Evolutionary conservation across 495 filamentous ascomycete species (phyloP).

Genomic region (Hapsidospora chrysogenum): DNA sequence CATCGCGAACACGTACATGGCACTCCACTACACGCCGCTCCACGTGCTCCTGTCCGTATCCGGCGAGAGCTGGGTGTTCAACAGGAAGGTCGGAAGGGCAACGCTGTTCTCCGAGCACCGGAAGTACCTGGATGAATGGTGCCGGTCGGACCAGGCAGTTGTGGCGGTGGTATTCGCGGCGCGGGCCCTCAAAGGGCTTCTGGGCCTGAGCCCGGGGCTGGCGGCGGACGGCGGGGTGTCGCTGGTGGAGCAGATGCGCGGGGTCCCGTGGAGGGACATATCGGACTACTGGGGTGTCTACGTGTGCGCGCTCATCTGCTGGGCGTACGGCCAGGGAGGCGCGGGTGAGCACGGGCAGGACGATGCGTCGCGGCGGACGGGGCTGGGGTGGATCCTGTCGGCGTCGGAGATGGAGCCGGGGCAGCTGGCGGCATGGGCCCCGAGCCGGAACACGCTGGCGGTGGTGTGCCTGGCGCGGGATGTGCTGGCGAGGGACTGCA

Average conservation of each 20-base stretch:
- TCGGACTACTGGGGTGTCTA: slow-evolving; percentile 32
- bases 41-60: slow-evolving; percentile 28
- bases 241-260: slow-evolving; percentile 3
- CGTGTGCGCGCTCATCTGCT: slow-evolving; percentile 29
- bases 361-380: slow-evolving; percentile 24
- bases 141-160: slow-evolving; percentile 7
- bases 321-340: slow-evolving; percentile 31
- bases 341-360: slow-evolving; percentile 10
- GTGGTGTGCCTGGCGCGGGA: slow-evolving; percentile 22
- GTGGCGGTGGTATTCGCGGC: slow-evolving; percentile 15
- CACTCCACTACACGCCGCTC: slow-evolving; percentile 29
- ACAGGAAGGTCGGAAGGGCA: slow-evolving; percentile 20
- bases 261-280: slow-evolving; percentile 16
- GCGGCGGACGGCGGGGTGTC: slow-evolving; percentile 2
- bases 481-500: slow-evolving; percentile 21
- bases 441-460: slow-evolving; percentile 14
- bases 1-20: slow-evolving; percentile 27
- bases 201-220: slow-evolving; percentile 4
- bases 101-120: slow-evolving; percentile 20
- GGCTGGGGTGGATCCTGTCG: slow-evolving; percentile 35
- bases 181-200: slow-evolving; percentile 13
- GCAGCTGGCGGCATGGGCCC: slow-evolving; percentile 12
- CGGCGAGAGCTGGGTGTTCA: slow-evolving; percentile 31
- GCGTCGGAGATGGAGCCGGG: slow-evolving; percentile 41
- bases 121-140: slow-evolving; percentile 20